A percentile compares a stretch with the other conserved stretches of the same genome.
Evolutionary conservation across 192 early-diverging fungal genomes (phyloP).

Genomic region (Funneliformis geosporum): DNA sequence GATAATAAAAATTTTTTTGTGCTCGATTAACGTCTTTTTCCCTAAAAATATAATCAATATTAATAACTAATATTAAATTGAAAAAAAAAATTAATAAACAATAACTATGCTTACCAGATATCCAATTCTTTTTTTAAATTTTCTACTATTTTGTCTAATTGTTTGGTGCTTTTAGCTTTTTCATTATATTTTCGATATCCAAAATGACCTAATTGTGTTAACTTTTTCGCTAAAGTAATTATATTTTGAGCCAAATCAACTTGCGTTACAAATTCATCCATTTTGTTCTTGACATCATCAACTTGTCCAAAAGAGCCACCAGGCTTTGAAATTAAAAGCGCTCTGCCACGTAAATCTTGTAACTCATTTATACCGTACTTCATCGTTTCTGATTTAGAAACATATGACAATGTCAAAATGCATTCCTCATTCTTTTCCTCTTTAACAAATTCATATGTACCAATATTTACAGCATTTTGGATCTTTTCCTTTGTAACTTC

Average conservation of each 20-base stretch:
- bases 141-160: background rate
- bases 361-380: conserved; percentile 23
- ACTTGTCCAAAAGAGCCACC: background rate
- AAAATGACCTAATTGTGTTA: conserved; percentile 36
- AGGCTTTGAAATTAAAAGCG: conserved; percentile 30
- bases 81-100: background rate
- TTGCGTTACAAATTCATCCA: conserved; percentile 31
- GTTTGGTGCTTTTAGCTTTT: background rate
- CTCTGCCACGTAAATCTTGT: conserved; percentile 34
- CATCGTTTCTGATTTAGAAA: background rate
- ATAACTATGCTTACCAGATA: background rate
- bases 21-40: background rate
- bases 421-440: conserved; percentile 23
- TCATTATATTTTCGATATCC: conserved; percentile 26
- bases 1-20: conserved; percentile 16
- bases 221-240: conserved; percentile 6
- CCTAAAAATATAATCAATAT: background rate
- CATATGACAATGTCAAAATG: conserved; percentile 21
- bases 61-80: background rate
- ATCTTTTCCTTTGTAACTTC: conserved; percentile 34
- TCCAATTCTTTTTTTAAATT: conserved; percentile 22
- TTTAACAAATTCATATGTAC: conserved; percentile 25
- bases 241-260: conserved; percentile 32
- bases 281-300: background rate
- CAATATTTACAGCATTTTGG: conserved; percentile 11